These are phyloP conservation scores for Phymatotrichopsis omnivora DNA, from an alignment of 2,329 filamentous ascomycete genomes.

Conservation along the genomic window DNA sequence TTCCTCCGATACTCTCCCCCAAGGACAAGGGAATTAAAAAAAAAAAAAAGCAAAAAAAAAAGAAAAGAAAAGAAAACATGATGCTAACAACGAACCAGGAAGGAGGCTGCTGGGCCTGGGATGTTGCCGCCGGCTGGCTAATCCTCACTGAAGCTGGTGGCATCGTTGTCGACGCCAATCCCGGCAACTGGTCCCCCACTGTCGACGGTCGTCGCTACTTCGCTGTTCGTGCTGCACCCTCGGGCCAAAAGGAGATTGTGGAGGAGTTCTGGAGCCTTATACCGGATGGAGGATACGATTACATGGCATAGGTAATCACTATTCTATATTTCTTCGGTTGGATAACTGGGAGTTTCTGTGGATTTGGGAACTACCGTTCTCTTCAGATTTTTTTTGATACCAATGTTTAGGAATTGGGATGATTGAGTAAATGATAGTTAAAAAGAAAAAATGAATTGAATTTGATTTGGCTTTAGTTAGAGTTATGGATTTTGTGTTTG, in stretches of 20 bases:
- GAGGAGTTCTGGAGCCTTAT: constrained; percentile 50
- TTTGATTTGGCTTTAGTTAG: too few species aligned
- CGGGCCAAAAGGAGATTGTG: constrained; percentile 51
- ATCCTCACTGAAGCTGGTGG: constrained; percentile 66
- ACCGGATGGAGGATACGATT: constrained; percentile 20
- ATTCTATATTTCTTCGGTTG: too few species aligned
- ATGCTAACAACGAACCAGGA: constrained; percentile 39
- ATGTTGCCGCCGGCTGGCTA: constrained; percentile 72
- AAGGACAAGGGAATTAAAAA: not conserved
- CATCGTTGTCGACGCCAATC: constrained; percentile 60
- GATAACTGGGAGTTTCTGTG: too few species aligned
- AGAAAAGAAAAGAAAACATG: not conserved
- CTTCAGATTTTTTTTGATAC: too few species aligned
- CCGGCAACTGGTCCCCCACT: constrained; percentile 56
- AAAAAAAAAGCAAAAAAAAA: too few species aligned
- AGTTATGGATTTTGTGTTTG: too few species aligned
- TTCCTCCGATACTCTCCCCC: too few species aligned
- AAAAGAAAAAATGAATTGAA: too few species aligned
- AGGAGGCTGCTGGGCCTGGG: constrained; percentile 76
- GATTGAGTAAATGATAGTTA: too few species aligned
- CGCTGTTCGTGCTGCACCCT: constrained; percentile 50
- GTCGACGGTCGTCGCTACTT: constrained; percentile 53
- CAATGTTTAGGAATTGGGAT: too few species aligned
- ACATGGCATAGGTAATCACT: too few species aligned
- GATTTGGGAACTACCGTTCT: too few species aligned